A percentile compares a stretch with the other conserved stretches of the same genome.
These are phyloP conservation scores for Boletus reticulatus DNA, from an alignment of 768 basidiomycete genomes.

Conservation along the genomic window DNA sequence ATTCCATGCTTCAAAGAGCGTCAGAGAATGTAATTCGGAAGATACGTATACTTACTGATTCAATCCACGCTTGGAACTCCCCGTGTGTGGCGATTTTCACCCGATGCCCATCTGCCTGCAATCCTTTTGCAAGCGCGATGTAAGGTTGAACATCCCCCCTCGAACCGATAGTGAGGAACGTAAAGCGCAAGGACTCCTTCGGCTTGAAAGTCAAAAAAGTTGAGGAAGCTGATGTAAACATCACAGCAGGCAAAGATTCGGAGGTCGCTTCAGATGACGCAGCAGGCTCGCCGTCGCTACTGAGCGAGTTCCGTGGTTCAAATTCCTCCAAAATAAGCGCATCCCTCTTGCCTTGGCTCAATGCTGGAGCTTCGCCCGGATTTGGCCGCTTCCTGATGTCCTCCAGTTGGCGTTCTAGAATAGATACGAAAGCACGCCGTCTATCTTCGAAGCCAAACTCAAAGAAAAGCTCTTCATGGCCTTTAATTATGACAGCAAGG, in stretches of 20 bases:
- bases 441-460: conserved; percentile 85
- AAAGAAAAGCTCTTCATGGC: conserved; percentile 97
- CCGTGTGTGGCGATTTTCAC: conserved; percentile 92
- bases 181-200: conserved; percentile 78
- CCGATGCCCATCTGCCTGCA: conserved; percentile 86
- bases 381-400: conserved; percentile 52
- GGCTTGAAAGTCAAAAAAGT: conserved; percentile 98
- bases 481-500: conserved; percentile 85
- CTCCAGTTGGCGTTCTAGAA: conserved; percentile 83
- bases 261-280: conserved; percentile 55
- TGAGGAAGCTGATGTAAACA: conserved; percentile 95
- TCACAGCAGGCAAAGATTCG: conserved; percentile 80
- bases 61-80: conserved; percentile 94
- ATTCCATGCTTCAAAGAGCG: conserved; percentile 74
- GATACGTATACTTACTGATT: conserved; percentile 61
- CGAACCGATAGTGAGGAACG: conserved; percentile 94
- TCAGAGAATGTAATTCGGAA: conserved; percentile 5
- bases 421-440: conserved; percentile 69
- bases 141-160: conserved; percentile 98
- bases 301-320: conserved; percentile 46
- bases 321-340: conserved; percentile 86
- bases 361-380: conserved; percentile 40
- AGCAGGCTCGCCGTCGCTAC: conserved; percentile 39
- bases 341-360: conserved; percentile 60
- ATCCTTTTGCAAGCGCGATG: conserved; percentile 90